phyloP scores from a whole-genome alignment of 1,139 yeast species.

The Candida frijolesensis region DNA sequence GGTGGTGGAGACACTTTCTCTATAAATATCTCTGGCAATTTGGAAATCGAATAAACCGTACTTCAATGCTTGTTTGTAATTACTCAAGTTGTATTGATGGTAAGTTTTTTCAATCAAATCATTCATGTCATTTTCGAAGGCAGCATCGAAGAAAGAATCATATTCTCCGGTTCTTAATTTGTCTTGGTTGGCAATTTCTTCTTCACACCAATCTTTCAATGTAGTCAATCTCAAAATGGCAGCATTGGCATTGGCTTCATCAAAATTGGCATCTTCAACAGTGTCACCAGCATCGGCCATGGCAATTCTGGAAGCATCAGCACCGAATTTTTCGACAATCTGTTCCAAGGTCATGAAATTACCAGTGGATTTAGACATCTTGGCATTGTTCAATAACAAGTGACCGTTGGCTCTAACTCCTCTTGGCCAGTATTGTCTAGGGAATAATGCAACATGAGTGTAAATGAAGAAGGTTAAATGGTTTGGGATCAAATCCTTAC shows the following conservation, averaged over 20 bases:
- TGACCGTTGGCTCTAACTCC: conserved; percentile 97
- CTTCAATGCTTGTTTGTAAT: conserved; percentile 88
- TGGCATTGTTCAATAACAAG: conserved; percentile 89
- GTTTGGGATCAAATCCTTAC: conserved; percentile 96
- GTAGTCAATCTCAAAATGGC: conserved; percentile 93
- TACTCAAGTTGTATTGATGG: conserved; percentile 68
- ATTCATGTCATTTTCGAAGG: conserved; percentile 95
- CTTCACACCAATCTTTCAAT: conserved; percentile 95
- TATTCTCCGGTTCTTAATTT: conserved; percentile 71
- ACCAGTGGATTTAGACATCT: conserved; percentile 98
- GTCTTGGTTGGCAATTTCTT: conserved; percentile 52
- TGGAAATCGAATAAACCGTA: conserved; percentile 92
- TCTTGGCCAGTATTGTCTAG: conserved; percentile 86
- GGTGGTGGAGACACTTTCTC: conserved; percentile 68
- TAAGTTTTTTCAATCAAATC: conserved; percentile 71
- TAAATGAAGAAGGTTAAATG: conserved; percentile 95
- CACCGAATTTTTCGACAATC: conserved; percentile 86
- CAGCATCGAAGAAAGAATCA: conserved; percentile 73
- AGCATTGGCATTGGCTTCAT: conserved; percentile 95
- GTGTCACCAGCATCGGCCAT: conserved; percentile 98
- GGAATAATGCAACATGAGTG: conserved; percentile 91
- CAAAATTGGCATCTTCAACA: conserved; percentile 97
- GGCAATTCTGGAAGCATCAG: conserved; percentile 97
- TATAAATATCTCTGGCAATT: conserved; percentile 92
- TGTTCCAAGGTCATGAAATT: conserved; percentile 91